Base-by-base conservation (phyloP, 257 asterid species). In the Gentiana macrophylla region DNA sequence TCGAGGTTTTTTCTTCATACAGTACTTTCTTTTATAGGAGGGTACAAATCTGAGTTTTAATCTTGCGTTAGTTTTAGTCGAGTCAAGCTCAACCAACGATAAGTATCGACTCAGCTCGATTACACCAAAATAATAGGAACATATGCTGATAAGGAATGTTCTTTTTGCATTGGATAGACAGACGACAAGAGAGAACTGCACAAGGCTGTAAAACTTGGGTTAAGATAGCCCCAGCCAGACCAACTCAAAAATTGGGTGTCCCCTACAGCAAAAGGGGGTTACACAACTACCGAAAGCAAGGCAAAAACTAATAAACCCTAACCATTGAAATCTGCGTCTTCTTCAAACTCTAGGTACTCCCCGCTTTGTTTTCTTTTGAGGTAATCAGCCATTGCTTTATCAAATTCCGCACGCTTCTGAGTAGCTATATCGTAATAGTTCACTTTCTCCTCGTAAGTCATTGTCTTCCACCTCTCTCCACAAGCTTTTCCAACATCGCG, bases 401-500 rank as follows among this genome's bases (percentile, higher is more conserved):
- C 95, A 63, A 90, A 90, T 72, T 86, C 98, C 36, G 89, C 85
- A 65, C 98, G 86, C 68, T 86, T 90, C 74, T 80, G 82, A 12
- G 98, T 86, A 70, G 98, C 98, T 57, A 83, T 72, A 65, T 90
- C 98, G 57, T 84, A 90, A 74, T 90, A 90, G 3, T 84, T 70
- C 55, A 90, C 96, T 70, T 90, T 86, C 68, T 84, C 96, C 94
- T 90, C 98, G 55, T 80, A 86, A 12, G 82, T 74, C 96, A 90
- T 90, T 35, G 85, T 79, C 61, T 86, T 90, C 98, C 98, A 90
- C 84, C 79, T 90, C 73, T 80, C 91, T 57, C 98, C 98, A 50
- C 95, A 75, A n/a, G 94, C 98, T 83, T 90, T 90, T 62, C 98
- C 98, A 62, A 90, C 62, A 70, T 86, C 87, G 8, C 96, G 89